These are phyloP conservation scores for Ehretia macrophylla DNA, from an alignment of 257 asterid species.

Conservation along the genomic window DNA sequence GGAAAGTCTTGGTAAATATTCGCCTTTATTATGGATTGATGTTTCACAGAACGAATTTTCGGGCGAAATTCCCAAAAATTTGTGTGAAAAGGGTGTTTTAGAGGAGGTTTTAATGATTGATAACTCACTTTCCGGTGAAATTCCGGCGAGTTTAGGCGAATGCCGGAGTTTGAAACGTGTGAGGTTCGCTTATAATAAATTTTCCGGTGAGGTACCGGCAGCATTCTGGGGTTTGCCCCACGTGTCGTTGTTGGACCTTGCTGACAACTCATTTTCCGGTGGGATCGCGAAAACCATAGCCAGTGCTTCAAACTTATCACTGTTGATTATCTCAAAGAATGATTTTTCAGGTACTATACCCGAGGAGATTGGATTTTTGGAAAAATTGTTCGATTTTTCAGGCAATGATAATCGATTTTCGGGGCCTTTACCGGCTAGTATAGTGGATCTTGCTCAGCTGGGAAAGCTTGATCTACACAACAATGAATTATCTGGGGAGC, in stretches of 20 bases:
- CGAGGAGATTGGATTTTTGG: constrained; percentile 72
- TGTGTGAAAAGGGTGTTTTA: constrained; percentile 58
- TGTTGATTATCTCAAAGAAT: constrained; percentile 64
- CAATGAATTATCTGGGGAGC: constrained; percentile 58
- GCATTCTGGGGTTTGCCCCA: constrained; percentile 93
- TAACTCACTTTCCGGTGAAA: constrained; percentile 65
- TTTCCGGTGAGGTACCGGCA: constrained; percentile 72
- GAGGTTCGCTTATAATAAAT: constrained; percentile 64
- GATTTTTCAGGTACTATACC: constrained; percentile 75
- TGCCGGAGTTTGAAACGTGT: constrained; percentile 76
- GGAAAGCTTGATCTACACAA: constrained; percentile 82
- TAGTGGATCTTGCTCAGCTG: constrained; percentile 71
- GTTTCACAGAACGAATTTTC: constrained; percentile 70
- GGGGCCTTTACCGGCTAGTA: constrained; percentile 67
- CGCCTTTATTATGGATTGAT: constrained; percentile 80
- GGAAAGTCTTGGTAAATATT: constrained; percentile 60
- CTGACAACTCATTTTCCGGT: constrained; percentile 69
- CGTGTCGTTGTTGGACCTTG: constrained; percentile 77
- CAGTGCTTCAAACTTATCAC: constrained; percentile 75
- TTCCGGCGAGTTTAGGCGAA: constrained; percentile 60
- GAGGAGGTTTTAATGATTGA: constrained; percentile 63
- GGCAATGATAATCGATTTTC: constrained; percentile 53
- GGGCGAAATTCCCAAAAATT: constrained; percentile 57
- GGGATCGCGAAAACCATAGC: constrained; percentile 66
- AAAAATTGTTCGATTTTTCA: constrained; percentile 59